Evolutionary conservation across 2,329 filamentous ascomycete genomes (phyloP).

Genomic region (Diplocarpon mali): DNA sequence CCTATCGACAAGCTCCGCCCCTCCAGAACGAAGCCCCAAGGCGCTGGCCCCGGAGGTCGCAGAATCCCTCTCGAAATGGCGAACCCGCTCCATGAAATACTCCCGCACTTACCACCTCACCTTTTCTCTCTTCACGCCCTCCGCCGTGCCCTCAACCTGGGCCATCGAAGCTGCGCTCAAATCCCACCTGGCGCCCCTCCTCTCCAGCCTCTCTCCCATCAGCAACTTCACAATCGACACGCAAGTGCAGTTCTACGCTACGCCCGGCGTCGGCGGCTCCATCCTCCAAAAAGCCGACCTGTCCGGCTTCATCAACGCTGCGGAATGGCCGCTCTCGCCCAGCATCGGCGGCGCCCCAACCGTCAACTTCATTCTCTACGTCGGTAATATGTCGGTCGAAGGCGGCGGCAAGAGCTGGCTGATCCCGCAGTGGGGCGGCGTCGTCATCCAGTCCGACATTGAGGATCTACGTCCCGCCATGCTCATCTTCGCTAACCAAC

Average conservation of each 20-base stretch:
- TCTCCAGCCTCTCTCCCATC: constrained; percentile 68
- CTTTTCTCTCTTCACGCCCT: constrained; percentile 85
- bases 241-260: constrained; percentile 90
- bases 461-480: constrained; percentile 67
- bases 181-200: constrained; percentile 70
- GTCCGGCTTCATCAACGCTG: constrained; percentile 91
- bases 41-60: constrained; percentile 39
- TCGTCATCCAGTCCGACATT: constrained; percentile 47
- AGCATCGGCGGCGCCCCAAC: constrained; percentile 90
- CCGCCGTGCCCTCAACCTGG: constrained; percentile 72
- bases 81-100: constrained; percentile 80
- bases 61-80: constrained; percentile 54
- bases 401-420: constrained; percentile 61
- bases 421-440: constrained; percentile 89
- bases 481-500: constrained; percentile 81
- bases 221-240: constrained; percentile 95
- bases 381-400: constrained; percentile 46
- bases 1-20: constrained; percentile 47
- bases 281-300: constrained; percentile 75
- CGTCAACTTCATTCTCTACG: constrained; percentile 89
- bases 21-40: constrained; percentile 36
- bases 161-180: constrained; percentile 75
- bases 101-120: constrained; percentile 90
- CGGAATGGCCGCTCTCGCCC: constrained; percentile 91
- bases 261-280: constrained; percentile 46